phyloP scores from a whole-genome alignment of 495 filamentous ascomycete species.

The Beverwykella pulmonaria region DNA sequence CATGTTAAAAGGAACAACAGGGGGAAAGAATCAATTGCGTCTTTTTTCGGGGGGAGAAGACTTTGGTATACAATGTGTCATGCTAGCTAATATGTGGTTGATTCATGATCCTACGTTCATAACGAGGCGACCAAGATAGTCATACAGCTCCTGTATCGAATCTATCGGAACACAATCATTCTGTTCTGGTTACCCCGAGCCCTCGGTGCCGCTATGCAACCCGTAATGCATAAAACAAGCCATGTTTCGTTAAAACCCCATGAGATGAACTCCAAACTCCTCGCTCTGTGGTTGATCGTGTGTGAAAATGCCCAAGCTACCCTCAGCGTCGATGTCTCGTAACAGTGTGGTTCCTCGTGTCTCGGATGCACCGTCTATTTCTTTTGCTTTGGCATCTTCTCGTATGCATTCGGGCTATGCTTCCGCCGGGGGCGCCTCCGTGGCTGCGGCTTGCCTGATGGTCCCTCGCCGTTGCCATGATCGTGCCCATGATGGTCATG shows the following conservation, averaged over 20 bases:
- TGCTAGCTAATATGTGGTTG: neutral
- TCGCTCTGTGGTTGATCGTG: conserved; percentile 8
- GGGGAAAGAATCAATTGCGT: neutral
- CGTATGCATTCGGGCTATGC: conserved; percentile 90
- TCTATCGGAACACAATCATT: conserved; percentile 12
- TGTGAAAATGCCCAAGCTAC: neutral
- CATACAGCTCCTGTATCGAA: conserved; percentile 22
- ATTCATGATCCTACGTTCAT: neutral
- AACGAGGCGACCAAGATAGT: neutral
- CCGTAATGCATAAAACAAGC: neutral
- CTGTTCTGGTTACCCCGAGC: neutral
- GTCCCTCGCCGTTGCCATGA: conserved; percentile 45
- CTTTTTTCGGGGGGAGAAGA: neutral
- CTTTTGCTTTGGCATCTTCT: conserved; percentile 73
- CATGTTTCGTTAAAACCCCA: conserved; percentile 1
- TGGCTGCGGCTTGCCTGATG: conserved; percentile 49
- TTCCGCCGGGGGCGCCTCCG: conserved; percentile 48
- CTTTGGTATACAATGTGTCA: neutral
- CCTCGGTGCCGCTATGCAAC: conserved; percentile 2
- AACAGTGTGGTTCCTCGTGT: neutral
- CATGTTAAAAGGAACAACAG: neutral
- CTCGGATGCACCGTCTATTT: conserved; percentile 9
- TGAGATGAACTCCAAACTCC: conserved; percentile 19
- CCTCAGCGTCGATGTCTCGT: neutral
- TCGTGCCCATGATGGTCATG: conserved; percentile 46